Evolutionary conservation across 768 basidiomycete genomes (phyloP).

Genomic region (Phlebiopsis gigantea): DNA sequence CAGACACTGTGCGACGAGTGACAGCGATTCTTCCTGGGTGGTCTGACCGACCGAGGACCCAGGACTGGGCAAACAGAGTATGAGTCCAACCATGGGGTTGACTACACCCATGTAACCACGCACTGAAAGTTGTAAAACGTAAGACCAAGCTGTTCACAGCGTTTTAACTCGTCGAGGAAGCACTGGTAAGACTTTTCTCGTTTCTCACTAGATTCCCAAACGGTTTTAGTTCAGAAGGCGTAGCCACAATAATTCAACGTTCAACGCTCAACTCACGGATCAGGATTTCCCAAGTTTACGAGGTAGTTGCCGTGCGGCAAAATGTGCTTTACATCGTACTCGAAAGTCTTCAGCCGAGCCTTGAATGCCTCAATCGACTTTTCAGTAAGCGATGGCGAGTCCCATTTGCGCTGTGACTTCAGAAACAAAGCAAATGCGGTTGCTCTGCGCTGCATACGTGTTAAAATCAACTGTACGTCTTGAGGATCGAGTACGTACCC

Average conservation of each 20-base stretch:
- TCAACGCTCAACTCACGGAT: slow-evolving; percentile 45
- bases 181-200: slow-evolving; percentile 70
- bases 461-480: not conserved
- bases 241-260: too few relatives aligned
- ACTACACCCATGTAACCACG: slow-evolving; percentile 23
- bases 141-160: slow-evolving; percentile 75
- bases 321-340: slow-evolving; percentile 57
- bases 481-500: slow-evolving; percentile 37
- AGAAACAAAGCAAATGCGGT: slow-evolving; percentile 80
- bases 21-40: slow-evolving; percentile 54
- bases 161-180: slow-evolving; percentile 75
- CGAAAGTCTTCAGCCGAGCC: slow-evolving; percentile 50
- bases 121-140: slow-evolving; percentile 83
- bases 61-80: slow-evolving; percentile 40
- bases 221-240: not conserved
- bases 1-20: slow-evolving; percentile 63
- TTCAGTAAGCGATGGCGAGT: slow-evolving; percentile 49
- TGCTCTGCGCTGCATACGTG: slow-evolving; percentile 41
- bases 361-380: slow-evolving; percentile 55
- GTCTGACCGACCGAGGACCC: slow-evolving; percentile 77
- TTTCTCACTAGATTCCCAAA: slow-evolving; percentile 41
- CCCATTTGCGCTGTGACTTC: slow-evolving; percentile 84
- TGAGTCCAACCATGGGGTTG: not conserved
- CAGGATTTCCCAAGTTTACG: slow-evolving; percentile 79
- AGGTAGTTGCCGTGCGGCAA: slow-evolving; percentile 85